Conservation (phyloP, 2,329 filamentous ascomycete genomes). For the Pestalotiopsis sp. region DNA sequence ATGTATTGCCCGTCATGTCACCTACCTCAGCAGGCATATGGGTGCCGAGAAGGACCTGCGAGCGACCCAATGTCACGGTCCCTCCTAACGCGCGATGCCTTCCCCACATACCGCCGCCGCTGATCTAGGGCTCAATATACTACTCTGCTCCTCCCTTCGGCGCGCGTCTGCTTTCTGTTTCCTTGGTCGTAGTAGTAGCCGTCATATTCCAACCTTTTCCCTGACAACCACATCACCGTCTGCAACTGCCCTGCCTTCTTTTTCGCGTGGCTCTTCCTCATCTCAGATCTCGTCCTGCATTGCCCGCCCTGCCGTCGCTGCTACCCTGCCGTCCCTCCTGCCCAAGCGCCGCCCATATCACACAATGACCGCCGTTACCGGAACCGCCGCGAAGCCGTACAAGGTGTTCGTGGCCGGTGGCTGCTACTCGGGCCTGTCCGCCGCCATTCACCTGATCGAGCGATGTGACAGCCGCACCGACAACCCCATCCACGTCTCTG, state of each 20-base stretch:
- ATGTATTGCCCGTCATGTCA: conserved; percentile 8
- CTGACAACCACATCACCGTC: not conserved
- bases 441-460: conserved; percentile 69
- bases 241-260: not conserved
- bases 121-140: conserved; percentile 4
- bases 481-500: conserved; percentile 60
- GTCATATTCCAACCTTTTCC: not conserved
- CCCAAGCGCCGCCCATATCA: not conserved
- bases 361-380: conserved; percentile 2
- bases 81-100: not conserved
- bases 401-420: conserved; percentile 71
- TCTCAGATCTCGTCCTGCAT: conserved; percentile 7
- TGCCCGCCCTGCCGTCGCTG: not conserved
- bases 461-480: conserved; percentile 54
- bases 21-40: conserved; percentile 1
- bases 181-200: not conserved
- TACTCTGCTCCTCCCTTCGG: conserved; percentile 9
- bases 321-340: not conserved
- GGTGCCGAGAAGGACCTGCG: not conserved
- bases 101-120: not conserved
- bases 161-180: not conserved
- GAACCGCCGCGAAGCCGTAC: conserved; percentile 36
- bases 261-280: conserved; percentile 5
- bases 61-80: conserved; percentile 8
- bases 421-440: conserved; percentile 72